Evolutionary conservation across 1,284 basidiomycete genomes (phyloP), one percentile per base, ranked within the genome.

Genomic region (Rhodotorula sp.): DNA sequence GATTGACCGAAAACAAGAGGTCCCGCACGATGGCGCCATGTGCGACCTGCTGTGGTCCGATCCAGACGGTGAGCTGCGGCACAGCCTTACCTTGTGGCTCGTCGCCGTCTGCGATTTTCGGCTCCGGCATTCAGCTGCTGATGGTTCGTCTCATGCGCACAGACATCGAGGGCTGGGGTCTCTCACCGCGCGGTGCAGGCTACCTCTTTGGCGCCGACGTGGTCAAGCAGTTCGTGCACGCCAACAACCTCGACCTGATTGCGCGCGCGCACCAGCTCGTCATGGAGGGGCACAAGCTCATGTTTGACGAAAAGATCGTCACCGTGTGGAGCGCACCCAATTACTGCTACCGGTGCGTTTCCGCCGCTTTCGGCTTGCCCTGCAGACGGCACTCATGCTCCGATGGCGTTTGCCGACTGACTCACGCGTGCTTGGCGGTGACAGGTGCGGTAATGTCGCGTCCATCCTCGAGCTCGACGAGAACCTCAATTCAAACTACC

Each of bases 301-400:
- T 98, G 94, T 97, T 97, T 78, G 94, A 98, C 81, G 86, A 88
- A 71, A 90, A 89, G 52, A 96, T 99, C 77, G 97, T 99, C 16
- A 99, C 97, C 2, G 95, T 99, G 27, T 99, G 96, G 95, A 94
- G 91, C 78, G 97, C 95, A 1, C 96, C 95, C 5, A 99, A 98
- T 82, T 99, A 99, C 81, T 99, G 96, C 82, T 98, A 99, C 82
- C 85, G 93, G 90, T 94, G 74, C 68, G 88, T 85, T 7, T 19
- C 19, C 27, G 27, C 45, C 27, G 46, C 42, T 7, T 41, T 55
- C 56, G 23, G 48, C 44, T 41, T 45, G 19, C 61, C 46, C 45
- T 44, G 21, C 49, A 9, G 49, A 50, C 21, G 19, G 49, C 49
- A 19, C 49, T 50, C 21, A 12, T 34, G 34, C 34, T 34, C 34